phyloP scores from a whole-genome alignment of 176 grass and related monocot species.

The Tillandsia leiboldiana region DNA sequence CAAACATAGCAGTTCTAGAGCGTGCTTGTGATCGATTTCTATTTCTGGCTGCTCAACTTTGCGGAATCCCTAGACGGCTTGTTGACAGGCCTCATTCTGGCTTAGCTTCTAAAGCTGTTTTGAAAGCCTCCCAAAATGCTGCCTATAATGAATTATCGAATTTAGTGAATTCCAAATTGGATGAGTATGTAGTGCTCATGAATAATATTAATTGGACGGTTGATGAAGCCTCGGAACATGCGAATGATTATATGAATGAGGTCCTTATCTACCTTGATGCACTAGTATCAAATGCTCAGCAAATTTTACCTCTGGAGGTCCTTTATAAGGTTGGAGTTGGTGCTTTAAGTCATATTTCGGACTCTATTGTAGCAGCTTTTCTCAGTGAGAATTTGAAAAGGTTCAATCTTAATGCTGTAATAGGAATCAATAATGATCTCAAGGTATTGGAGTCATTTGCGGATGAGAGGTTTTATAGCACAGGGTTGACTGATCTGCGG shows the following conservation, averaged over 20 bases:
- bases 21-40: constrained; percentile 79
- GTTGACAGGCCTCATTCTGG: constrained; percentile 67
- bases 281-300: constrained; percentile 47
- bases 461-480: constrained; percentile 68
- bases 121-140: constrained; percentile 78
- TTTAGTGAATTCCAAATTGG: constrained; percentile 67
- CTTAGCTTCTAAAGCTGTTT: constrained; percentile 67
- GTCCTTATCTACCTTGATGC: constrained; percentile 68
- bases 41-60: constrained; percentile 52
- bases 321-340: constrained; percentile 71
- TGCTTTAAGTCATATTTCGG: constrained; percentile 65
- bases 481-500: constrained; percentile 39
- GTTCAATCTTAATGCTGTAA: constrained; percentile 69
- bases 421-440: constrained; percentile 70
- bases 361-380: constrained; percentile 72
- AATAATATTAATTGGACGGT: constrained; percentile 62
- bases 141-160: constrained; percentile 69
- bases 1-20: constrained; percentile 66
- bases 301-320: constrained; percentile 69
- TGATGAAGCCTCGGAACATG: constrained; percentile 61
- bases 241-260: constrained; percentile 91
- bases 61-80: constrained; percentile 45
- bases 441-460: constrained; percentile 66
- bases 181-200: constrained; percentile 71
- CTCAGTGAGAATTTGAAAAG: constrained; percentile 70